Evolutionary conservation across 768 basidiomycete genomes (phyloP).

Genomic region (Leccinum sublutescens): DNA sequence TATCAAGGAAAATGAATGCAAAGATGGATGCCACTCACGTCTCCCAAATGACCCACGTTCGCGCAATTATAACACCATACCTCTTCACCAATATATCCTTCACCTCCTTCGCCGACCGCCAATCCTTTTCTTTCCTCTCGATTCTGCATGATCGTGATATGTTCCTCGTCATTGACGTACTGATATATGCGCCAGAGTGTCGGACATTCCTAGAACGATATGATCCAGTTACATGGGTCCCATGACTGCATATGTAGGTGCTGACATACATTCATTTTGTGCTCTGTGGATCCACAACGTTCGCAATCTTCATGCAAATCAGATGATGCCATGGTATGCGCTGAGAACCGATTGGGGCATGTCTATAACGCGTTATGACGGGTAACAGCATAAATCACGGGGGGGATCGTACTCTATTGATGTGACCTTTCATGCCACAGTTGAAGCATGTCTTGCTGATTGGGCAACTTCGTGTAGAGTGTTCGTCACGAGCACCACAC

Average conservation of each 20-base stretch:
- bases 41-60: slow-evolving; percentile 69
- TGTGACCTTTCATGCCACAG: slow-evolving; percentile 84
- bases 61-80: slow-evolving; percentile 87
- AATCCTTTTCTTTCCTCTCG: slow-evolving; percentile 52
- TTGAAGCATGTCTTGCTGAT: slow-evolving; percentile 77
- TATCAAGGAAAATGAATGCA: not conserved
- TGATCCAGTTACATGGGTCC: not conserved
- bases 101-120: slow-evolving; percentile 66
- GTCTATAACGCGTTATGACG: slow-evolving; percentile 38
- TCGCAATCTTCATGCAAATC: slow-evolving; percentile 52
- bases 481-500: slow-evolving; percentile 79
- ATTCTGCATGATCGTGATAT: slow-evolving; percentile 38
- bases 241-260: not conserved
- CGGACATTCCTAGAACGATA: slow-evolving; percentile 65
- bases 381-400: not conserved
- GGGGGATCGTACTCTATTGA: slow-evolving; percentile 49
- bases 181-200: slow-evolving; percentile 80
- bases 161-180: slow-evolving; percentile 59
- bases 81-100: slow-evolving; percentile 72
- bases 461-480: slow-evolving; percentile 73
- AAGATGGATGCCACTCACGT: slow-evolving; percentile 47
- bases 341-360: slow-evolving; percentile 63
- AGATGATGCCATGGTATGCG: slow-evolving; percentile 10
- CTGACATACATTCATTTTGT: slow-evolving; percentile 59
- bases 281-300: slow-evolving; percentile 63